Percentiles rank a stretch among this genome's conserved stretches.
Conservation (phyloP, 164 flowering plant species). For the Vitis vinifera region ASM3070453v1 NC_081819.1:19713001-19713500, state of each 20-base stretch:
- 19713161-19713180: neutral
- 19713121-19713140: constrained; percentile 33
- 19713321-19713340: too few species aligned
- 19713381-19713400: constrained; percentile 3
- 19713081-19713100: constrained; percentile 61
- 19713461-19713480: too few species aligned
- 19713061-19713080: constrained; percentile 73
- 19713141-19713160: constrained; percentile 21
- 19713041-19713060: constrained; percentile 62
- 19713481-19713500: too few species aligned
- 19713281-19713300: neutral
- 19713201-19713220: constrained; percentile 2
- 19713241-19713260: neutral
- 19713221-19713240: neutral
- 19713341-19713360: neutral
- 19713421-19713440: neutral
- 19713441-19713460: neutral
- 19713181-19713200: constrained; percentile 1
- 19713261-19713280: neutral
- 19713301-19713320: neutral
- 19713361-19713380: constrained; percentile 8
- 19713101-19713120: constrained; percentile 56
- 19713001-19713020: constrained; percentile 43
- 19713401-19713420: neutral
- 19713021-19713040: constrained; percentile 60